Conservation (phyloP, 2,329 filamentous ascomycete genomes). For the Elsinoe perseae region DNA sequence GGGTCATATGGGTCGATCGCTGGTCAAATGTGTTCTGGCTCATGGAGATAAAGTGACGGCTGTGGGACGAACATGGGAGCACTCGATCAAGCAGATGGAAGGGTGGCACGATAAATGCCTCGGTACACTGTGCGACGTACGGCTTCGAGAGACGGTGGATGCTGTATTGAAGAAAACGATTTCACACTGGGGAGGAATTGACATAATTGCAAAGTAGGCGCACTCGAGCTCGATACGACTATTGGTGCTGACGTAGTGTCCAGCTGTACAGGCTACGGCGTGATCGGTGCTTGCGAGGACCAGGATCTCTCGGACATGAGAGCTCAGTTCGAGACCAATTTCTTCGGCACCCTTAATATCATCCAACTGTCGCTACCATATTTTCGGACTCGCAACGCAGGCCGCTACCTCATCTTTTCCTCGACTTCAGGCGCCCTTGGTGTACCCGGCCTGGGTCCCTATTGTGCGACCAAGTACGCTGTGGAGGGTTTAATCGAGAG, state of each 20-base stretch:
- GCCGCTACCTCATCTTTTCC: slow-evolving; percentile 90
- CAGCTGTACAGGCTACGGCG: slow-evolving; percentile 81
- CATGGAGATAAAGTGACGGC: slow-evolving; percentile 79
- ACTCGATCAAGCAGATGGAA: slow-evolving; percentile 62
- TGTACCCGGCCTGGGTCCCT: slow-evolving; percentile 84
- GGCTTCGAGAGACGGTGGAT: slow-evolving; percentile 68
- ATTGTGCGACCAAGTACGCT: slow-evolving; percentile 95
- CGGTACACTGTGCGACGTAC: slow-evolving; percentile 81
- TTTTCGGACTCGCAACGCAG: slow-evolving; percentile 54
- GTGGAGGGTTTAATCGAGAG: slow-evolving; percentile 93
- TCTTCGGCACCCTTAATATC: slow-evolving; percentile 90
- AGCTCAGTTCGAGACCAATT: slow-evolving; percentile 96
- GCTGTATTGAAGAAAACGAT: slow-evolving; percentile 63
- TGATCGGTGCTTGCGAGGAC: slow-evolving; percentile 92
- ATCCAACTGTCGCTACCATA: slow-evolving; percentile 82
- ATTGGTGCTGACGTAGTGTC: neutral
- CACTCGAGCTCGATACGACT: neutral
- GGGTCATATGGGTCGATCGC: slow-evolving; percentile 90
- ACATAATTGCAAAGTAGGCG: slow-evolving; percentile 72
- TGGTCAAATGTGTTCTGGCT: slow-evolving; percentile 72
- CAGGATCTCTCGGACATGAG: slow-evolving; percentile 92
- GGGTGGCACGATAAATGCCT: slow-evolving; percentile 64
- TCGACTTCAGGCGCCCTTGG: slow-evolving; percentile 88
- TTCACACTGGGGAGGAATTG: slow-evolving; percentile 64
- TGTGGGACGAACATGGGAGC: slow-evolving; percentile 76